Evolutionary conservation across 106 monocot genomes (phyloP).

Genomic region (Iris macrosiphon): DNA sequence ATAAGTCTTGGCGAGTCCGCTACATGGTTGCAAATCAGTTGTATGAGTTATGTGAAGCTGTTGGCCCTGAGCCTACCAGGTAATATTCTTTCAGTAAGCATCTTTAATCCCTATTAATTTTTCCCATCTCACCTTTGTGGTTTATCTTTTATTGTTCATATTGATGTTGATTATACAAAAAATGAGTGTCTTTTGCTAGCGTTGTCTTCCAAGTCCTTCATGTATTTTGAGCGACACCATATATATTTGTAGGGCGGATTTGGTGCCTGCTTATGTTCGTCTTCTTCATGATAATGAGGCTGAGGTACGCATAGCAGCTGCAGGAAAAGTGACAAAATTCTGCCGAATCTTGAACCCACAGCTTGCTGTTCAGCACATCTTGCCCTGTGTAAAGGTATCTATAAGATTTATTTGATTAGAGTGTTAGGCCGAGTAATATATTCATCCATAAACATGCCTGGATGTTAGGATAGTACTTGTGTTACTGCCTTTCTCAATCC

Average conservation of each 20-base stretch:
- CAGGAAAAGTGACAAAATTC: slow-evolving; percentile 73
- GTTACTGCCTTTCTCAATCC: too few species aligned
- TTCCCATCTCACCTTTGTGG: too few species aligned
- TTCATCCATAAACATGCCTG: too few species aligned
- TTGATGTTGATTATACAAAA: too few species aligned
- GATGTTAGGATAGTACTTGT: too few species aligned
- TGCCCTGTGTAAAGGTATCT: slow-evolving; percentile 77
- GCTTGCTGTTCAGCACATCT: slow-evolving; percentile 56
- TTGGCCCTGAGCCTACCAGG: slow-evolving; percentile 16
- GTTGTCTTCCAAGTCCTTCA: too few species aligned
- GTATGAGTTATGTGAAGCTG: slow-evolving; percentile 94
- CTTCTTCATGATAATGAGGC: slow-evolving; percentile 80
- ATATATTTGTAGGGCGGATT: slow-evolving; percentile 44
- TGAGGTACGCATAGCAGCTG: slow-evolving; percentile 72
- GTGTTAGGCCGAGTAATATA: too few species aligned
- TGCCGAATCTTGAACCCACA: slow-evolving; percentile 62
- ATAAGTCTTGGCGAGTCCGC: slow-evolving; percentile 92
- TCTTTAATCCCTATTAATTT: too few species aligned
- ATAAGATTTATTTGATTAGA: too few species aligned
- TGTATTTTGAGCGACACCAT: too few species aligned
- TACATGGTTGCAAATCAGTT: slow-evolving; percentile 97
- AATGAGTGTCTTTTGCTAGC: too few species aligned
- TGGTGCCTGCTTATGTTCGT: slow-evolving; percentile 72
- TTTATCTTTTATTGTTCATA: too few species aligned
- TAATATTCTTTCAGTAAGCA: neutral